Conservation (phyloP, 768 basidiomycete species). For the Macrolepiota albuminosa region DNA sequence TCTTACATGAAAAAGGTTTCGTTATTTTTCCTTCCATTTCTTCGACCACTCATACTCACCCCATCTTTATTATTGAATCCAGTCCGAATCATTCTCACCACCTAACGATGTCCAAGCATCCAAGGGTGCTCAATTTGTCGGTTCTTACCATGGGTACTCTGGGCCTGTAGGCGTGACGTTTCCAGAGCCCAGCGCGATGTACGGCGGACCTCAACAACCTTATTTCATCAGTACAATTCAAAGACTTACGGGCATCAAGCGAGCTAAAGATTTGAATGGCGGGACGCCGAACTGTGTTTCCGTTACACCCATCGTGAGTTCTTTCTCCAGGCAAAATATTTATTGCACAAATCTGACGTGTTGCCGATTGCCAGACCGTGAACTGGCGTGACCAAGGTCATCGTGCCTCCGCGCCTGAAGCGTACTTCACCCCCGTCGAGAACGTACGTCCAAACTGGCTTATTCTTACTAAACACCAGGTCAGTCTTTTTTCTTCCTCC, state of each 20-base stretch:
- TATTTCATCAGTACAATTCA: slow-evolving; percentile 45
- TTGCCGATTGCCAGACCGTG: slow-evolving; percentile 29
- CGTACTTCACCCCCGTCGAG: slow-evolving; percentile 53
- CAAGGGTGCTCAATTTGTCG: slow-evolving; percentile 42
- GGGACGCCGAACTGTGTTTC: slow-evolving; percentile 53
- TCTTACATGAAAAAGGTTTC: slow-evolving; percentile 44
- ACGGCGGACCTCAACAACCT: slow-evolving; percentile 49
- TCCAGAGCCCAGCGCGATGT: slow-evolving; percentile 41
- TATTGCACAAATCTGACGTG: no score
- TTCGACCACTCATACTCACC: background rate
- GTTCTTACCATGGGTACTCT: slow-evolving; percentile 43
- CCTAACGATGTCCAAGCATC: slow-evolving; percentile 40
- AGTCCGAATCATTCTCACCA: slow-evolving; percentile 46
- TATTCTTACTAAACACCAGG: slow-evolving; percentile 38
- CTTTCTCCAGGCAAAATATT: no score
- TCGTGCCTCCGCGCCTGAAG: slow-evolving; percentile 49
- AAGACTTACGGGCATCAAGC: slow-evolving; percentile 42
- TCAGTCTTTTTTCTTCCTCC: slow-evolving; percentile 8
- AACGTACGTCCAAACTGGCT: slow-evolving; percentile 41
- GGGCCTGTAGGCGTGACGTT: slow-evolving; percentile 54
- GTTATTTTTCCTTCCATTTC: background rate
- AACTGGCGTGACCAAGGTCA: slow-evolving; percentile 46
- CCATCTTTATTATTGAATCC: background rate
- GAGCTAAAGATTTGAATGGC: slow-evolving; percentile 48
- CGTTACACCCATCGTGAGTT: slow-evolving; percentile 44